phyloP scores from a whole-genome alignment of 2,329 filamentous ascomycete species.

The Epichloe sp. region DNA sequence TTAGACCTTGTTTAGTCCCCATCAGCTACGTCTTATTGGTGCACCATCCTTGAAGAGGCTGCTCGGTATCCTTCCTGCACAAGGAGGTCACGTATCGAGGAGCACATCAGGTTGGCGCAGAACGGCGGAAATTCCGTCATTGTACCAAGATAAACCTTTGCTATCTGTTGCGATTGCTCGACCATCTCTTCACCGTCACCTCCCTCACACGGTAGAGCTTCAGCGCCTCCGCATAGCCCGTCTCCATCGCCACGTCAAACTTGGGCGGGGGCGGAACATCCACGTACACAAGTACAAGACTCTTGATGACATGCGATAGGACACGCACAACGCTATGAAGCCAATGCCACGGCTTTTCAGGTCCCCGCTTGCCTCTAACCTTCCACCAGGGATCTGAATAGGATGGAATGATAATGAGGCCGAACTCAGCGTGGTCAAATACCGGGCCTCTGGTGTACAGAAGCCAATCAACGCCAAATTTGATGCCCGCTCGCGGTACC shows the following conservation, averaged over 20 bases:
- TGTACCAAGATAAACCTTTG: neutral
- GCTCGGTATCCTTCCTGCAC: too few relatives aligned
- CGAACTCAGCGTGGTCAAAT: slow-evolving; percentile 92
- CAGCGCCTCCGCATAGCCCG: slow-evolving; percentile 51
- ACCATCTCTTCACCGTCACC: slow-evolving; percentile 71
- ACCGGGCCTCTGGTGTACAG: slow-evolving; percentile 87
- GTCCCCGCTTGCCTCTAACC: slow-evolving; percentile 34
- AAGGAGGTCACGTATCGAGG: too few relatives aligned
- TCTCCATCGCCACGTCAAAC: slow-evolving; percentile 27
- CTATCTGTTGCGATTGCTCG: slow-evolving; percentile 58
- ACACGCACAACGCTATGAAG: slow-evolving; percentile 84
- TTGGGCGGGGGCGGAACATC: slow-evolving; percentile 63
- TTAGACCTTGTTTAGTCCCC: too few relatives aligned
- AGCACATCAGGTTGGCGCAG: too few relatives aligned
- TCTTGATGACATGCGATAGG: slow-evolving; percentile 82
- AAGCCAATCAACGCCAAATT: slow-evolving; percentile 92
- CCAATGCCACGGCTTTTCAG: slow-evolving; percentile 58
- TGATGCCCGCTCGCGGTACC: slow-evolving; percentile 84
- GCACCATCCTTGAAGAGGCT: too few relatives aligned
- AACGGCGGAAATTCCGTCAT: too few relatives aligned
- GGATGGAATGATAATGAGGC: slow-evolving; percentile 68
- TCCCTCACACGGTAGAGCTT: slow-evolving; percentile 65
- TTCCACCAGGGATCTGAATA: slow-evolving; percentile 68
- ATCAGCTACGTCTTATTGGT: too few relatives aligned
- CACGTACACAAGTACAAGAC: slow-evolving; percentile 77